phyloP scores from a whole-genome alignment of 2,329 filamentous ascomycete species.

The Penicillium digitatum region DNA sequence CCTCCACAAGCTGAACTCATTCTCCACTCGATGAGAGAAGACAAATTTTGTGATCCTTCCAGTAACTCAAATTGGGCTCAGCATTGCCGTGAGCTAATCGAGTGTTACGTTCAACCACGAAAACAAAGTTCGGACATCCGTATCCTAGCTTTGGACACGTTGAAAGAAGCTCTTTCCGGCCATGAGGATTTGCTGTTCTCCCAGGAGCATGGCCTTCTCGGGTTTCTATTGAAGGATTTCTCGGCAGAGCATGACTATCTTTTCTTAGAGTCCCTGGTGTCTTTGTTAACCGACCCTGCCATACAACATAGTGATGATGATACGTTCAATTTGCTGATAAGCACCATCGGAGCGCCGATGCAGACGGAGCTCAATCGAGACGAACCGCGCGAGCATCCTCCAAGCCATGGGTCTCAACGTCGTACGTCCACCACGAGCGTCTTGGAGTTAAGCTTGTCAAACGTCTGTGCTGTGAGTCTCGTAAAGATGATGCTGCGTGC shows the following conservation, averaged over 20 bases:
- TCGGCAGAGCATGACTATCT: constrained; percentile 36
- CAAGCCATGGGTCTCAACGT: constrained; percentile 27
- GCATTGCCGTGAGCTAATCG: constrained; percentile 34
- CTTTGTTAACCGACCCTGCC: constrained; percentile 37
- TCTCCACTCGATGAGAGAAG: constrained; percentile 32
- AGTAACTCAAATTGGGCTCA: constrained; percentile 33
- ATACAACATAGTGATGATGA: constrained; percentile 28
- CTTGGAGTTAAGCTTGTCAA: constrained; percentile 41
- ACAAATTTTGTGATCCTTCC: constrained; percentile 33
- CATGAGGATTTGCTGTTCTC: constrained; percentile 32
- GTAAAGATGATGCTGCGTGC: constrained; percentile 72
- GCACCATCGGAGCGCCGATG: constrained; percentile 37
- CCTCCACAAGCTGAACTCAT: constrained; percentile 40
- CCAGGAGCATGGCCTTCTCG: constrained; percentile 32
- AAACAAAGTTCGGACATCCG: constrained; percentile 40
- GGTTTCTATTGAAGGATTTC: constrained; percentile 34
- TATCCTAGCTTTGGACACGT: constrained; percentile 36
- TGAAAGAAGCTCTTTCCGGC: constrained; percentile 39
- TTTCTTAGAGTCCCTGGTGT: constrained; percentile 39
- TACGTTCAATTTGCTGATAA: constrained; percentile 32
- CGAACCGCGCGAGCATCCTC: constrained; percentile 40
- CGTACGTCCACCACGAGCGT: constrained; percentile 31
- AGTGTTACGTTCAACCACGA: constrained; percentile 37
- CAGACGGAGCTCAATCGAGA: constrained; percentile 32
- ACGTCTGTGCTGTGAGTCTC: constrained; percentile 67